These are phyloP conservation scores for Phytophthora idaei DNA, from an alignment of 352 stramenopile genomes.

Conservation along the genomic window DNA sequence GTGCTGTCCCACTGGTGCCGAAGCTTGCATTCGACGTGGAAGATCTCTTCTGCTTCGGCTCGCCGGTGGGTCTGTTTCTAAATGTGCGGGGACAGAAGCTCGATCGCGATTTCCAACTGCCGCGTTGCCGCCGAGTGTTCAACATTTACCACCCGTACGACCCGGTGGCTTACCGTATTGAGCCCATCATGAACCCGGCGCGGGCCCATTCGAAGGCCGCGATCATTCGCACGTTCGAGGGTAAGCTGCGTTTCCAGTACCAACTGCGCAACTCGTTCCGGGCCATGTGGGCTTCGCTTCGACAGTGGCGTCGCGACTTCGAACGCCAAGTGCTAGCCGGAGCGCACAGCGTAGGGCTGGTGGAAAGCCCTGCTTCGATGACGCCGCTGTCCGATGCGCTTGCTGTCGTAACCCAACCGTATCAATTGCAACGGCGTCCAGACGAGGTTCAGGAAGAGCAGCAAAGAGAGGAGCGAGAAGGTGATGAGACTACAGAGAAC, in stretches of 20 bases:
- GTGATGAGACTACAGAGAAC: constrained; percentile 49
- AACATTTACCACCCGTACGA: constrained; percentile 97
- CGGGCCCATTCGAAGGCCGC: constrained; percentile 80
- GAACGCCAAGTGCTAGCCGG: constrained; percentile 72
- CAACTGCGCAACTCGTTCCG: constrained; percentile 85
- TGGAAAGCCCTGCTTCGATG: constrained; percentile 51
- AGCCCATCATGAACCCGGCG: constrained; percentile 90
- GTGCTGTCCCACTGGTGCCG: constrained; percentile 43
- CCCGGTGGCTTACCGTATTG: constrained; percentile 95
- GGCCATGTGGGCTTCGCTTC: constrained; percentile 76
- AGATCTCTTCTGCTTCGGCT: constrained; percentile 91
- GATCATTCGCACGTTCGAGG: constrained; percentile 88
- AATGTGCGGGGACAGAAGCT: constrained; percentile 90
- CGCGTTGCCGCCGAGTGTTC: constrained; percentile 86
- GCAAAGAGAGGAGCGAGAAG: constrained; percentile 35
- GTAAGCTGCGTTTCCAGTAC: constrained; percentile 85
- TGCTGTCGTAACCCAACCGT: constrained; percentile 32
- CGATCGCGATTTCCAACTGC: constrained; percentile 69
- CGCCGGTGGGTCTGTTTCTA: constrained; percentile 91
- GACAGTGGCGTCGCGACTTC: constrained; percentile 78
- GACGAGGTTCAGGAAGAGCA: constrained; percentile 29
- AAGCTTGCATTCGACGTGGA: constrained; percentile 82
- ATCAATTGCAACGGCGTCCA: constrained; percentile 23
- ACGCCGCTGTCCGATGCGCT: constrained; percentile 41
- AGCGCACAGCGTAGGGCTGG: constrained; percentile 73